These are phyloP conservation scores for Fomes fomentarius DNA, from an alignment of 1,284 basidiomycete genomes.

Conservation along the genomic window DNA sequence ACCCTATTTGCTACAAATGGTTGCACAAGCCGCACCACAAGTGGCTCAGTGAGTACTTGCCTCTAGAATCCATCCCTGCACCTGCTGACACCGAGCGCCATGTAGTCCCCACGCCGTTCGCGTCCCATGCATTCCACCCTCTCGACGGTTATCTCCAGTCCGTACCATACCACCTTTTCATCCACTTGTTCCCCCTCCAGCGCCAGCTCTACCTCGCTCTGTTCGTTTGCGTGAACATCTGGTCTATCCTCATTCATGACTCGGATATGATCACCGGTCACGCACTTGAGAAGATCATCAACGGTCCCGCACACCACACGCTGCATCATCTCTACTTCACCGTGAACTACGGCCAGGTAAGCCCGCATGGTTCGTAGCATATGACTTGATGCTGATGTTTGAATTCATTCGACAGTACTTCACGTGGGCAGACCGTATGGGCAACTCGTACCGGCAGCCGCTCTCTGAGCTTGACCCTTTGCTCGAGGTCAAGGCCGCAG, in stretches of 20 bases:
- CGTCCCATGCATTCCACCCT: conserved; percentile 97
- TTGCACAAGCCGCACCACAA: conserved; percentile 98
- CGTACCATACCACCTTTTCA: conserved; percentile 93
- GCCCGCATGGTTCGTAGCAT: conserved; percentile 24
- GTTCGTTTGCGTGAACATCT: conserved; percentile 90
- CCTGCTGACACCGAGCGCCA: conserved; percentile 10
- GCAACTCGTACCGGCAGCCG: conserved; percentile 89
- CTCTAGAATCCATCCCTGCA: conserved; percentile 4
- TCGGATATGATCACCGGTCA: conserved; percentile 99
- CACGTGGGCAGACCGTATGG: conserved; percentile 89
- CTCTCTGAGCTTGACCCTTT: conserved; percentile 85
- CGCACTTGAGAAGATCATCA: conserved; percentile 88
- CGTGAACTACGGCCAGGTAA: conserved; percentile 89
- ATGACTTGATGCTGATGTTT: conserved; percentile 5
- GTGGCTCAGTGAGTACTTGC: conserved; percentile 81
- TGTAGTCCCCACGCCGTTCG: conserved; percentile 93
- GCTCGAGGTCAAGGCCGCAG: conserved; percentile 55
- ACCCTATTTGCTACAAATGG: conserved; percentile 87
- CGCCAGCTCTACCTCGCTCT: conserved; percentile 80
- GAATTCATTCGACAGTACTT: conserved; percentile 71
- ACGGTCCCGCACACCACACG: conserved; percentile 97
- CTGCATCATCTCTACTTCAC: conserved; percentile 96
- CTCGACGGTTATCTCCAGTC: conserved; percentile 95
- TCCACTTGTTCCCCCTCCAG: conserved; percentile 92
- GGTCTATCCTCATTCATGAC: conserved; percentile 97